A percentile compares a stretch with the other conserved stretches of the same genome.
Evolutionary conservation across 495 filamentous ascomycete species (phyloP).

Genomic region (Penicillium pancosmium): DNA sequence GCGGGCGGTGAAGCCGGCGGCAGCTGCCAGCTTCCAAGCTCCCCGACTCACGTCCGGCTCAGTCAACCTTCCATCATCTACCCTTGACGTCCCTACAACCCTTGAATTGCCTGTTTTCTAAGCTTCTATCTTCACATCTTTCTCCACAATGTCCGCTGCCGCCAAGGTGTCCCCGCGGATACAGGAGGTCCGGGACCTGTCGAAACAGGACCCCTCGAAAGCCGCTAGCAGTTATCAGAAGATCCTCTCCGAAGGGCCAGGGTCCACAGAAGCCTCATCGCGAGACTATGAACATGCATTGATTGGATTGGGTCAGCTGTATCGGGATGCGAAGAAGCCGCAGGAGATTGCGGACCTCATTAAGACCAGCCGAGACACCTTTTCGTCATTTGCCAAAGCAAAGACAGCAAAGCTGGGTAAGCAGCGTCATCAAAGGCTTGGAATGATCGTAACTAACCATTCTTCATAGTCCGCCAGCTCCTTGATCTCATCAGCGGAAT

Average conservation of each 20-base stretch:
- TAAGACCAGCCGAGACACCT: constrained; percentile 81
- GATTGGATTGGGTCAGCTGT: constrained; percentile 85
- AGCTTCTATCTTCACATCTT: not conserved
- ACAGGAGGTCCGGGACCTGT: constrained; percentile 83
- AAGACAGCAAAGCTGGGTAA: constrained; percentile 98
- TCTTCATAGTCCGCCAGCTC: constrained; percentile 80
- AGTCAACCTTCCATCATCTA: constrained; percentile 27
- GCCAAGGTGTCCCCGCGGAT: constrained; percentile 60
- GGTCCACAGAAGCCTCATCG: constrained; percentile 79
- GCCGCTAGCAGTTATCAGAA: constrained; percentile 85
- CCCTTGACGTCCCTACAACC: constrained; percentile 9
- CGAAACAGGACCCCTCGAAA: constrained; percentile 74
- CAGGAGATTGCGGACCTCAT: constrained; percentile 90
- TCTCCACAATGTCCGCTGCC: constrained; percentile 51
- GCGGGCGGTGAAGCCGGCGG: constrained; percentile 30
- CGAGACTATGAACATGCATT: constrained; percentile 76
- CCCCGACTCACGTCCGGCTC: constrained; percentile 27
- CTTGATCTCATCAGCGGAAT: constrained; percentile 94
- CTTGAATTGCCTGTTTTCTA: constrained; percentile 5
- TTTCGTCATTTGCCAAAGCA: constrained; percentile 96
- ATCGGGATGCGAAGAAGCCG: constrained; percentile 85
- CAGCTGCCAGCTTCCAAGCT: constrained; percentile 39
- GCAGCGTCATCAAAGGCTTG: constrained; percentile 20
- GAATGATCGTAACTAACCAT: not conserved
- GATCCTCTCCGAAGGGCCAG: constrained; percentile 81